Evolutionary conservation across 306 rosid genomes (phyloP).

Genomic region (Quercus rubra): DNA sequence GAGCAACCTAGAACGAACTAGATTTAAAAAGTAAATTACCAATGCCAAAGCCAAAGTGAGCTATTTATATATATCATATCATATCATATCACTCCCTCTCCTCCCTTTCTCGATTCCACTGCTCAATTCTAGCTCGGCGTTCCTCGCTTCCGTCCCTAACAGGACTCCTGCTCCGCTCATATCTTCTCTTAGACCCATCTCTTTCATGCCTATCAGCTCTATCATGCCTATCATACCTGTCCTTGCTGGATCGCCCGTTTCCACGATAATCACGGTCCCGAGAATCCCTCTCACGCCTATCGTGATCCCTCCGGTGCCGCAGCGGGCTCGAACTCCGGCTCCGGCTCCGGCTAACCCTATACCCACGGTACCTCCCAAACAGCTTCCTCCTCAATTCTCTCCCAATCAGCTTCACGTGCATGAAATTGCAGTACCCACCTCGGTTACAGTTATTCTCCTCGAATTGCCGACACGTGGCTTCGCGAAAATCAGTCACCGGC

Average conservation of each 20-base stretch:
- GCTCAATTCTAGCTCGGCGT: constrained; percentile 70
- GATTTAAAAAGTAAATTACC: constrained; percentile 2
- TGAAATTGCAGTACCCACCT: constrained; percentile 43
- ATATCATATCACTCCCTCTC: constrained; percentile 29
- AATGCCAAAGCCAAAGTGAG: background rate
- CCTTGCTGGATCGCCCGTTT: constrained; percentile 24
- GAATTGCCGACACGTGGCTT: constrained; percentile 41
- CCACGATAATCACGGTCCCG: constrained; percentile 22
- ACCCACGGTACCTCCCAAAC: constrained; percentile 44
- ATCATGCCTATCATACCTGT: background rate
- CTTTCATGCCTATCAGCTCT: constrained; percentile 24
- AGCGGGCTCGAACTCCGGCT: constrained; percentile 55
- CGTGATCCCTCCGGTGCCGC: constrained; percentile 27
- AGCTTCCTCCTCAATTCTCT: constrained; percentile 57
- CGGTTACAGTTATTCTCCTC: constrained; percentile 43
- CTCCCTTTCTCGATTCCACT: constrained; percentile 73
- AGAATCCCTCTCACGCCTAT: constrained; percentile 32
- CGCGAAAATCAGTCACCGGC: constrained; percentile 45
- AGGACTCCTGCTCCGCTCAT: constrained; percentile 42
- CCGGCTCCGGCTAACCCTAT: constrained; percentile 40
- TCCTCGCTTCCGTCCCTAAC: constrained; percentile 71
- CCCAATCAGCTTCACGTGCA: constrained; percentile 57
- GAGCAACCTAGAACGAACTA: constrained; percentile 19
- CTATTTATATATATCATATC: background rate
- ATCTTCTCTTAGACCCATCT: constrained; percentile 42